Evolutionary conservation across 331 rosid species (phyloP).

Genomic region (Malus hybrid): DNA sequence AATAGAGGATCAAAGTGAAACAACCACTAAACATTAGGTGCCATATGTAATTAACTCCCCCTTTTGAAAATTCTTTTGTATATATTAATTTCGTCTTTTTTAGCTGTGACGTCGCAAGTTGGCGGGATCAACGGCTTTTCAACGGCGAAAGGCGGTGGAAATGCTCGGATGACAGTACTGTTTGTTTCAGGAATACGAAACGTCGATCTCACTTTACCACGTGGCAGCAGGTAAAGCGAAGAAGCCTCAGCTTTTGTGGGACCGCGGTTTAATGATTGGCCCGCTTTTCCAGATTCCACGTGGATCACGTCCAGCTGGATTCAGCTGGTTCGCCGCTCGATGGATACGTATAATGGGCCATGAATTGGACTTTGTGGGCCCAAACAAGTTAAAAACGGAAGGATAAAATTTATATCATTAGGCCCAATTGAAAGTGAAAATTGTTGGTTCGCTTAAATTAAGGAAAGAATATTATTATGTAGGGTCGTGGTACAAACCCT

Average conservation of each 20-base stretch:
- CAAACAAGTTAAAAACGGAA: background rate
- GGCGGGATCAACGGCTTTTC: slow-evolving; percentile 80
- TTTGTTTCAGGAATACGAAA: background rate
- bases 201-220: slow-evolving; percentile 27
- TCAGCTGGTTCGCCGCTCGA: slow-evolving; percentile 1
- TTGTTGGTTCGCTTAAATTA: background rate
- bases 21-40: background rate
- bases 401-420: background rate
- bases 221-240: slow-evolving; percentile 22
- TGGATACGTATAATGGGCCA: background rate
- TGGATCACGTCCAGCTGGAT: slow-evolving; percentile 36
- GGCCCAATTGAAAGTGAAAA: background rate
- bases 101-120: slow-evolving; percentile 26
- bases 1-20: background rate
- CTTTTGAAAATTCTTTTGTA: no score
- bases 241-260: background rate
- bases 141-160: slow-evolving; percentile 26
- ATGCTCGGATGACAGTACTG: slow-evolving; percentile 10
- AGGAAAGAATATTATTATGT: slow-evolving; percentile 14
- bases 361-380: slow-evolving; percentile 2
- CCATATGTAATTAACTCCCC: background rate
- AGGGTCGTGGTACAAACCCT: slow-evolving; percentile 16
- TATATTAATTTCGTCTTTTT: background rate
- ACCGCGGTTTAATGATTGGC: slow-evolving; percentile 22
- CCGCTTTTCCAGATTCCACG: slow-evolving; percentile 8